Percentiles rank a stretch among this genome's conserved stretches.
Evolutionary conservation across 106 monocot species (phyloP).

Genomic region (Dendrobium nobile): DNA sequence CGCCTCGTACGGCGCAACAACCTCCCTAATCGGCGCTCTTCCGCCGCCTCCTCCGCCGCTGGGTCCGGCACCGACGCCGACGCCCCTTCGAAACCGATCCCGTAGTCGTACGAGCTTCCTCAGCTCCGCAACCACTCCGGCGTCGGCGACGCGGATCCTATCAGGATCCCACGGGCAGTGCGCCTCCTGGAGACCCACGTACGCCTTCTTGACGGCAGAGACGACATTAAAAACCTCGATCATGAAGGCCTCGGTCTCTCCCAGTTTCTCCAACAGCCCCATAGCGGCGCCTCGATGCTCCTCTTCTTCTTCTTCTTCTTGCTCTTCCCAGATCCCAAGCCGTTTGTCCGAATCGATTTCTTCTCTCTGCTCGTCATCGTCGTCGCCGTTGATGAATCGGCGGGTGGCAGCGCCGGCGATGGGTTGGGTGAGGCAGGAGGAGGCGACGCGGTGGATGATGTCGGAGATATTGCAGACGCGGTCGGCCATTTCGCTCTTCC

Average conservation of each 20-base stretch:
- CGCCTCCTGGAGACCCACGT: slow-evolving; percentile 63
- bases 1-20: slow-evolving; percentile 84
- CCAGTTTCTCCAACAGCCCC: slow-evolving; percentile 13
- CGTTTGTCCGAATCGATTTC: neutral
- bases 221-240: slow-evolving; percentile 71
- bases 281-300: neutral
- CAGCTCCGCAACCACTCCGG: slow-evolving; percentile 67
- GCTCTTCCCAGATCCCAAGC: slow-evolving; percentile 5
- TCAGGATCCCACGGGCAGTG: slow-evolving; percentile 91
- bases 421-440: slow-evolving; percentile 58
- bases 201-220: slow-evolving; percentile 61
- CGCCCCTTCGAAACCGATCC: slow-evolving; percentile 52
- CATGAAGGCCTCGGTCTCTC: slow-evolving; percentile 46
- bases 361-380: neutral
- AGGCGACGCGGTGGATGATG: slow-evolving; percentile 68
- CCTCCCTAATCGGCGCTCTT: slow-evolving; percentile 45
- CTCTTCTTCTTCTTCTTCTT: slow-evolving; percentile 5
- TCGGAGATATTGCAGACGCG: slow-evolving; percentile 44
- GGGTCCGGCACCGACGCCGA: neutral
- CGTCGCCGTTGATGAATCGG: slow-evolving; percentile 11
- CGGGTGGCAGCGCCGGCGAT: slow-evolving; percentile 5
- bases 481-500: slow-evolving; percentile 29
- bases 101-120: slow-evolving; percentile 52
- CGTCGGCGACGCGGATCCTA: slow-evolving; percentile 65
- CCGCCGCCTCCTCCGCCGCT: neutral